phyloP scores from a whole-genome alignment of 768 basidiomycete genomes.

The Sarcomyxa edulis region DNA sequence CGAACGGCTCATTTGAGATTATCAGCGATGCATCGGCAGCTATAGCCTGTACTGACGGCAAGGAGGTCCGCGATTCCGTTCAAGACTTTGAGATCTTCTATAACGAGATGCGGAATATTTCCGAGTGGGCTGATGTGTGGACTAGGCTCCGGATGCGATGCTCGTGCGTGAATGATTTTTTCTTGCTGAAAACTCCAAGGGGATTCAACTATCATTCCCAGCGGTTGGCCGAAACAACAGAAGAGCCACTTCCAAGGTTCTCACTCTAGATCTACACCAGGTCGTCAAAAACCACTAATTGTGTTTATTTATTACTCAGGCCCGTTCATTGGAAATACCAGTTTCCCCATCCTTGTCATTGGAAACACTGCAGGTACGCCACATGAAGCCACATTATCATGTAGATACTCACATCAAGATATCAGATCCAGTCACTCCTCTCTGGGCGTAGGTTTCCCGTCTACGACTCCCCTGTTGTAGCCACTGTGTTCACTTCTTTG shows the following conservation, averaged over 20 bases:
- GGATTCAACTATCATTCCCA: constrained; percentile 5
- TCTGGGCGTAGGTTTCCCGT: too few relatives aligned
- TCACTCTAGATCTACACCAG: background rate
- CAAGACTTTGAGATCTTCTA: constrained; percentile 10
- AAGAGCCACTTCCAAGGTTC: constrained; percentile 17
- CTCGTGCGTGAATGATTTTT: constrained; percentile 16
- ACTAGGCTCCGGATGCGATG: constrained; percentile 12
- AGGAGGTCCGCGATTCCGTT: constrained; percentile 11
- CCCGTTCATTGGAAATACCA: constrained; percentile 31
- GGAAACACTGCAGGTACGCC: constrained; percentile 33
- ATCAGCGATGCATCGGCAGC: constrained; percentile 10
- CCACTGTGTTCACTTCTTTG: too few relatives aligned
- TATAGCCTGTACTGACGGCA: constrained; percentile 17
- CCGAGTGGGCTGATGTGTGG: constrained; percentile 16
- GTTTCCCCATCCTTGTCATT: constrained; percentile 31
- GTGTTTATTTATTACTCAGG: constrained; percentile 16
- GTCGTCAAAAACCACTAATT: background rate
- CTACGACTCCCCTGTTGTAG: too few relatives aligned
- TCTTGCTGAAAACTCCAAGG: background rate
- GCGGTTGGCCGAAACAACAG: constrained; percentile 23
- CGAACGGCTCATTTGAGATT: background rate
- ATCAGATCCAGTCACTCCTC: too few relatives aligned
- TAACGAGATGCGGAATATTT: constrained; percentile 8
- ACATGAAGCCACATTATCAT: background rate
- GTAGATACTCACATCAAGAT: too few relatives aligned